A percentile compares a stretch with the other conserved stretches of the same genome.
These are phyloP conservation scores for Neurospora sublineolata DNA, from an alignment of 495 filamentous ascomycete species.

Conservation along the genomic window DNA sequence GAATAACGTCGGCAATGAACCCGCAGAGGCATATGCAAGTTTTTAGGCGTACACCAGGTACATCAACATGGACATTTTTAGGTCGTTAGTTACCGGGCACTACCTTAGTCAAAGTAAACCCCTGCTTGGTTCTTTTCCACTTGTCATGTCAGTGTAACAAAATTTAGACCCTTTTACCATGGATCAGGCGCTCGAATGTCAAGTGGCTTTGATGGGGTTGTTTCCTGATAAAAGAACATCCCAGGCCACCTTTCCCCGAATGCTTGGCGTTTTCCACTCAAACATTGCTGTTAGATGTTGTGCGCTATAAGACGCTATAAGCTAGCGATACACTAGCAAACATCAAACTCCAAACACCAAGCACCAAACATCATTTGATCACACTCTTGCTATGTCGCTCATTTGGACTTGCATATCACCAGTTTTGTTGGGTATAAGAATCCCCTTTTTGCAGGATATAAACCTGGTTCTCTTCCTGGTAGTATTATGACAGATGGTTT, in stretches of 20 bases:
- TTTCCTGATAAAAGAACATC: neutral
- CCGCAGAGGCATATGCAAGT: too few relatives aligned
- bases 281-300: neutral
- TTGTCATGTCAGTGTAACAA: too few relatives aligned
- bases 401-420: neutral
- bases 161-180: neutral
- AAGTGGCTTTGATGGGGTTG: neutral
- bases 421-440: neutral
- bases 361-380: neutral
- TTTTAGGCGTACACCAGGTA: too few relatives aligned
- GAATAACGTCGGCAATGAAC: too few relatives aligned
- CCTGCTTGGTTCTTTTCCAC: neutral
- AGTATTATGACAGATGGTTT: rapidly evolving
- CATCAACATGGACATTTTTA: neutral
- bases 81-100: neutral
- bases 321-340: neutral
- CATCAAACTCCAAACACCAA: neutral
- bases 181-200: neutral
- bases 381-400: neutral
- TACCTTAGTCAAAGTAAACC: neutral
- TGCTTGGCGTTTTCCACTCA: neutral
- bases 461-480: neutral
- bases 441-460: rapidly evolving
- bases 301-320: neutral
- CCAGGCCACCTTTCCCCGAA: neutral